Evolutionary conservation across 345 rosid species (phyloP).

Genomic region (Raphanus sativus): DNA sequence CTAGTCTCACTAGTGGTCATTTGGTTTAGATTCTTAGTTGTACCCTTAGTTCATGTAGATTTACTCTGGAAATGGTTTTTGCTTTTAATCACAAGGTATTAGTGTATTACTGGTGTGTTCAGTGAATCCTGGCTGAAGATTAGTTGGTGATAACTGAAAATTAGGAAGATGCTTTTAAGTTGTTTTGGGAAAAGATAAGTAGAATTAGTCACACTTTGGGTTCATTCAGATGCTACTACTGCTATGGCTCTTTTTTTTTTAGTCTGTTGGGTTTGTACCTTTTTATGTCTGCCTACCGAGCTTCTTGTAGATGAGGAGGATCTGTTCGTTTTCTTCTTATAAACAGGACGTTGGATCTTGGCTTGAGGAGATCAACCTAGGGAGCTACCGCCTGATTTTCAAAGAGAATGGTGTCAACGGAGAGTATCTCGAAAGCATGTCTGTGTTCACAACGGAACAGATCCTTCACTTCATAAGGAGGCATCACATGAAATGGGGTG

Average conservation of each 20-base stretch:
- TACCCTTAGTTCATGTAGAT: not conserved
- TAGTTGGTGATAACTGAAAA: not conserved
- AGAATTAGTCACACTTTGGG: not conserved
- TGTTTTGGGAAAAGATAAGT: not conserved
- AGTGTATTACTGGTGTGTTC: not conserved
- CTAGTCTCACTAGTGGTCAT: not conserved
- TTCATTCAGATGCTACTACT: not conserved
- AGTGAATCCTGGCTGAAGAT: not conserved
- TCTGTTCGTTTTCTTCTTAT: not conserved
- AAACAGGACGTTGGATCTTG: constrained; percentile 91
- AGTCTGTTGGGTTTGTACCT: not conserved
- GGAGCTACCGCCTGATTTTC: constrained; percentile 85
- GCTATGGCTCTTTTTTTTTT: not conserved
- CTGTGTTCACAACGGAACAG: constrained; percentile 97
- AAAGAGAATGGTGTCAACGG: constrained; percentile 92
- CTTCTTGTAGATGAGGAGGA: constrained; percentile 6
- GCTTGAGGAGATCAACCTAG: constrained; percentile 92
- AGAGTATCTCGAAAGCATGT: constrained; percentile 95
- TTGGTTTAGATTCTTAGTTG: not conserved
- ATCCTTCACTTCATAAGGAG: constrained; percentile 95
- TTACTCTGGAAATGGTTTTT: not conserved
- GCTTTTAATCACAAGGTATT: no score
- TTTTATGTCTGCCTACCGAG: not conserved
- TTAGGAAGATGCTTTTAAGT: not conserved
- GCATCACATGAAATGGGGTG: constrained; percentile 99